A percentile compares a stretch with the other conserved stretches of the same genome.
phyloP scores from a whole-genome alignment of 805 yeast genomes.

The Yarrowia deformans region DNA sequence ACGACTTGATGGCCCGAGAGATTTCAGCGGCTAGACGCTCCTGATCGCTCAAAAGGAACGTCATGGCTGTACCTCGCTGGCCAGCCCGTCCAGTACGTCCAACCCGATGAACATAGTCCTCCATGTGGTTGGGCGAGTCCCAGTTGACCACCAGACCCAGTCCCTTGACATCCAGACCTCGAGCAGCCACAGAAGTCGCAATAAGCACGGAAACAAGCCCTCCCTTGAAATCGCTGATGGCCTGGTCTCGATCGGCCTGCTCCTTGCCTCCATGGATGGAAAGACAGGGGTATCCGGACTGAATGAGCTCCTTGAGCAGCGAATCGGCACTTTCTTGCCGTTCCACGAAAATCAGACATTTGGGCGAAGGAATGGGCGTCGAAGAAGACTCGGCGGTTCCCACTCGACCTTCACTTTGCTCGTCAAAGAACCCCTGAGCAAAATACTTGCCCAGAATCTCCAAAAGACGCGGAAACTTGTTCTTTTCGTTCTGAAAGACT shows the following conservation, averaged over 20 bases:
- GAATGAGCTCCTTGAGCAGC: conserved; percentile 61
- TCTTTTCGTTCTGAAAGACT: conserved; percentile 58
- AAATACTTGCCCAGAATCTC: conserved; percentile 58
- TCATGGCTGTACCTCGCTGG: conserved; percentile 72
- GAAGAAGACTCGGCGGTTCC: background rate
- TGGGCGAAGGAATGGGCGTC: conserved; percentile 6
- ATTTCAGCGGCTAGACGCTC: conserved; percentile 71
- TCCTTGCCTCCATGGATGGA: conserved; percentile 93
- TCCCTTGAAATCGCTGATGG: conserved; percentile 70
- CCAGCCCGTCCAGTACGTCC: conserved; percentile 98
- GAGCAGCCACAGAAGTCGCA: conserved; percentile 93
- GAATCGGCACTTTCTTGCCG: conserved; percentile 87
- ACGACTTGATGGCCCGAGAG: conserved; percentile 68
- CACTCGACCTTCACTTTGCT: conserved; percentile 49
- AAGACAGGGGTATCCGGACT: conserved; percentile 63
- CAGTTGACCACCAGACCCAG: conserved; percentile 81
- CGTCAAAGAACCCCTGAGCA: conserved; percentile 46
- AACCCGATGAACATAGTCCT: conserved; percentile 94
- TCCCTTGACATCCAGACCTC: conserved; percentile 93
- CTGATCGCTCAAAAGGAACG: conserved; percentile 70
- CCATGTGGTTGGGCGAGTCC: conserved; percentile 85
- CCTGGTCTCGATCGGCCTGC: conserved; percentile 78
- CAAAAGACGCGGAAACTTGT: conserved; percentile 64
- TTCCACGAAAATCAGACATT: conserved; percentile 80
- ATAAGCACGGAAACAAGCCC: conserved; percentile 69